A percentile compares a stretch with the other conserved stretches of the same genome.
phyloP scores from a whole-genome alignment of 805 yeast genomes.

The Lipomyces chichibuensis region DNA sequence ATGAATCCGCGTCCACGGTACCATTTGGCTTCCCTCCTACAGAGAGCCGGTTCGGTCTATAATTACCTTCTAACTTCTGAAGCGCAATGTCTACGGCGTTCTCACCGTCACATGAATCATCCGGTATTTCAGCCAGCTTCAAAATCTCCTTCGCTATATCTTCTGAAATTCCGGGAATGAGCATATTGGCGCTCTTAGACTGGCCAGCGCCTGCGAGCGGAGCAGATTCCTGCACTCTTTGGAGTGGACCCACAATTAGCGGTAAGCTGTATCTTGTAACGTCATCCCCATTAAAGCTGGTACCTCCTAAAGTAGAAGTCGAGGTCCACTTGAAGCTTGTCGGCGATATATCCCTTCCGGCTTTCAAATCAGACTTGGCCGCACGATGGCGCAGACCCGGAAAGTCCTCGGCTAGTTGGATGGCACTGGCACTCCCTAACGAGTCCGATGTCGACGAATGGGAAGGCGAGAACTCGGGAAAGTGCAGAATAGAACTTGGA shows the following conservation, averaged over 20 bases:
- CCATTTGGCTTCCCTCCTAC: constrained; percentile 19
- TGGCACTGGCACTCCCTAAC: constrained; percentile 1
- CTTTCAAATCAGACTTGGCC: not conserved
- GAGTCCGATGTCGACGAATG: not conserved
- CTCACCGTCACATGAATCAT: constrained; percentile 60
- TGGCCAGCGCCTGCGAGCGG: not conserved
- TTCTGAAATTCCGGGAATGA: constrained; percentile 33
- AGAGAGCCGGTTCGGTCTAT: constrained; percentile 15
- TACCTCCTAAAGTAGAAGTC: constrained; percentile 3
- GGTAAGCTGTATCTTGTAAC: constrained; percentile 11
- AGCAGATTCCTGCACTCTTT: not conserved
- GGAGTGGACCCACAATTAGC: not conserved
- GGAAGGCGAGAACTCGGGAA: not conserved
- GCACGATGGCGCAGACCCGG: constrained; percentile 12
- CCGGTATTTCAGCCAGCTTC: constrained; percentile 83
- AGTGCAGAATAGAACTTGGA: constrained; percentile 1
- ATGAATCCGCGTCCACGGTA: not conserved
- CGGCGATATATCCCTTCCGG: not conserved
- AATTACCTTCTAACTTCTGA: constrained; percentile 75
- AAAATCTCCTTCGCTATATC: constrained; percentile 48
- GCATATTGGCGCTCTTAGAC: constrained; percentile 5
- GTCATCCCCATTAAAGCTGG: not conserved
- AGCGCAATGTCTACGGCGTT: constrained; percentile 56
- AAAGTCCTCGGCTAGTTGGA: not conserved
- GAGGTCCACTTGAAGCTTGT: constrained; percentile 5